Evolutionary conservation across 345 rosid species (phyloP).

Genomic region (Eucalyptus camaldulensis): DNA sequence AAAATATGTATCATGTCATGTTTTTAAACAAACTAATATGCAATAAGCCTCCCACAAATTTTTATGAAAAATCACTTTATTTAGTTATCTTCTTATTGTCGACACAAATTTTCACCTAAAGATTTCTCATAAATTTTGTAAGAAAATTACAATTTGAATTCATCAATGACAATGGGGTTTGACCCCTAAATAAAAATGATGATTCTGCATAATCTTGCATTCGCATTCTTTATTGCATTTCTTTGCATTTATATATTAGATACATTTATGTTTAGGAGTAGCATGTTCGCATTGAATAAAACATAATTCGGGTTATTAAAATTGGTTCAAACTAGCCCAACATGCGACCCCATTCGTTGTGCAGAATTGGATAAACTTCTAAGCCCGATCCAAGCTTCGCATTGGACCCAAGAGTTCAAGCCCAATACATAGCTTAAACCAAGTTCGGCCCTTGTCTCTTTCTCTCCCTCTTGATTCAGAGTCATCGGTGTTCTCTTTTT

Average conservation of each 20-base stretch:
- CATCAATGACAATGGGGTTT: not conserved
- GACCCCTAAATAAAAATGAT: not conserved
- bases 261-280: not conserved
- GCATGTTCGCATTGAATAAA: not conserved
- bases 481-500: not conserved
- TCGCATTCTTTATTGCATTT: not conserved
- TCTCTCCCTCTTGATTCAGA: not conserved
- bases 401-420: not conserved
- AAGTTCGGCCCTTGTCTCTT: not conserved
- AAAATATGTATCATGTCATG: not conserved
- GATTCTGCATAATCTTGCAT: no score
- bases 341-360: not conserved
- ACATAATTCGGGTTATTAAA: not conserved
- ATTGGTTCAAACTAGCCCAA: not conserved
- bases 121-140: accelerated
- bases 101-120: accelerated
- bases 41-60: not conserved
- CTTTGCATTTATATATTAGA: not conserved
- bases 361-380: no score
- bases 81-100: no score
- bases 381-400: not conserved
- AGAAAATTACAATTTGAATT: no score
- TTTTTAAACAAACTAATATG: no score
- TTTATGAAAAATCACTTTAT: not conserved
- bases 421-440: not conserved